Percentiles rank a stretch among this genome's conserved stretches.
Evolutionary conservation across 345 rosid genomes (phyloP).

Genomic region (Eucalyptus sp.): DNA sequence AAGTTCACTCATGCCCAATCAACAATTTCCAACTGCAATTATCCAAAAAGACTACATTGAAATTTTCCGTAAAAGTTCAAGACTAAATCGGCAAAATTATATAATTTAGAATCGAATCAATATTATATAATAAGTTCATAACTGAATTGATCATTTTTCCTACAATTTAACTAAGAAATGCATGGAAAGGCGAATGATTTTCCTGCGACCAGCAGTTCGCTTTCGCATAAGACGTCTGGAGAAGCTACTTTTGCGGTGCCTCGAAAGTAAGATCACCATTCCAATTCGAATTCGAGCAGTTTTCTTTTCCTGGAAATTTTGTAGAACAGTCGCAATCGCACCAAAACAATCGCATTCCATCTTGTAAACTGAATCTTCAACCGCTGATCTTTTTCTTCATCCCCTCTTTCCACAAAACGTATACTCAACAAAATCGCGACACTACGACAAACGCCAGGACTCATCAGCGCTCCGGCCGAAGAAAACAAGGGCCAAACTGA

Average conservation of each 20-base stretch:
- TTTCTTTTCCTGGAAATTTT: neutral
- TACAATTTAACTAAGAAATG: neutral
- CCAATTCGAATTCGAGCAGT: neutral
- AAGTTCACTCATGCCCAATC: rapidly evolving
- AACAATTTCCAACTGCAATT: rapidly evolving
- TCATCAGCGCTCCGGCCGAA: neutral
- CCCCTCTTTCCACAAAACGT: neutral
- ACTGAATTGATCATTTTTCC: rapidly evolving
- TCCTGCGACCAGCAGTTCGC: neutral
- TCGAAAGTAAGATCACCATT: neutral
- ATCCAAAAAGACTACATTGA: neutral
- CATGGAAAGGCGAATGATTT: neutral
- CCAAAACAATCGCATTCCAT: neutral
- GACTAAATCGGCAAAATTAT: rapidly evolving
- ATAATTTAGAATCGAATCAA: neutral
- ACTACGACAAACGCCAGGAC: neutral
- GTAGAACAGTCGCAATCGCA: neutral
- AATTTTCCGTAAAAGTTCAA: rapidly evolving
- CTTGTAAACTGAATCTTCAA: neutral
- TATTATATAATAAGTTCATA: rapidly evolving
- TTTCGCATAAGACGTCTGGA: neutral
- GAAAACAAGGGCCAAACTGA: neutral
- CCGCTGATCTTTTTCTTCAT: neutral
- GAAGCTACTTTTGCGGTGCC: neutral
- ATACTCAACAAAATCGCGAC: neutral